Base-by-base conservation (phyloP, 1,284 basidiomycete genomes). In the Cryptococcus sp. region DNA sequence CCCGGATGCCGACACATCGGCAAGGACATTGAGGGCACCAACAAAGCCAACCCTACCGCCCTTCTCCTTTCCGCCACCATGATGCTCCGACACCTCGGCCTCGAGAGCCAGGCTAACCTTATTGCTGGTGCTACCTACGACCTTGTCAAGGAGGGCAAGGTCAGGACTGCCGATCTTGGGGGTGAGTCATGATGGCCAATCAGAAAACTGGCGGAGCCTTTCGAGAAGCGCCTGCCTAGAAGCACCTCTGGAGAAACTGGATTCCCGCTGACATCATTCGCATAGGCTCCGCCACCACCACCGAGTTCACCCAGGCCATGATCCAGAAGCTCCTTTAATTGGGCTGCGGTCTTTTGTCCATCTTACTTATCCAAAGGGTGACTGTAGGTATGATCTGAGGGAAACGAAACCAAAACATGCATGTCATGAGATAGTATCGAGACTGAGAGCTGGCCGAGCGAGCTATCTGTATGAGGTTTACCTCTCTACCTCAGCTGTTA, bases 1-100 rank as follows among this genome's bases (percentile, higher is more conserved):
- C 95, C 96, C 50, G 95, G 95, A 73, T 98, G 95, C 80, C 87
- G 95, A 79, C 96, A 98, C 80, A 93, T 98, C 70, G 96, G 94
- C 62, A 90, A 89, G 76, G 94, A 98, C 75, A 92, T 98, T 79
- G 94, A 93, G 91, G 93, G 92, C 64, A 92, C 89, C 68, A 91
- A 95, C 84, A 87, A 87, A 70, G 96, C 96, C 69, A 98, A 99
- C 83, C 96, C 96, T 20, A 87, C 92, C 45, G 96, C 96, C 52
- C 97, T 99, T 91, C 87, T 99, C 74, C 85, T 99, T 63, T 93
- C 89, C 61, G 85, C 95, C 43, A 95, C 95, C 57, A 98, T 98
- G 95, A 91, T 99, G 90, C 84, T 99, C 67, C 84, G 95, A 70
- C 96, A 98, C 79, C 86, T 98, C 61, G 95, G 94, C 53, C 86